phyloP scores from a whole-genome alignment of 257 asterid species.

The Vinca minor region DNA sequence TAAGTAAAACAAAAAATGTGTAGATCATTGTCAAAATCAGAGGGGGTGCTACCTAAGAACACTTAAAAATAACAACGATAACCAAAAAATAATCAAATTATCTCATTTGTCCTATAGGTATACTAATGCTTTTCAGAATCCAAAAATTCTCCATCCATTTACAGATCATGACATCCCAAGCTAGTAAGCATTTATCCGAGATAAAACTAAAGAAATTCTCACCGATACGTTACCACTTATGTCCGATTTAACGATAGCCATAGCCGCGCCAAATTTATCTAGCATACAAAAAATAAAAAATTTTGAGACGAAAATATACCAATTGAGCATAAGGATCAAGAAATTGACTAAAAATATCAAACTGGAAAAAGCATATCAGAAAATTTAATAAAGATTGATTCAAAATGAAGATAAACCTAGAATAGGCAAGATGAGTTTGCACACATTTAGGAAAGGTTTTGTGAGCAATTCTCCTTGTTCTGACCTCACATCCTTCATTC shows the following conservation, averaged over 20 bases:
- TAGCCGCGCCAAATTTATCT: constrained; percentile 84
- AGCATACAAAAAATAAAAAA: constrained; percentile 16
- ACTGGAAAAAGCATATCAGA: too few relatives aligned
- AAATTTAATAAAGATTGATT: too few relatives aligned
- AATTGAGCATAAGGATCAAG: background rate
- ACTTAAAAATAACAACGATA: background rate
- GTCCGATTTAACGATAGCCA: constrained; percentile 72
- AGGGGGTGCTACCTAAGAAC: background rate
- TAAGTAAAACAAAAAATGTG: background rate
- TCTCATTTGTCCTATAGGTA: too few relatives aligned
- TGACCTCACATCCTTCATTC: constrained; percentile 54
- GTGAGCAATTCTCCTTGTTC: constrained; percentile 63
- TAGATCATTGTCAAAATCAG: background rate
- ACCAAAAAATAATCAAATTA: background rate
- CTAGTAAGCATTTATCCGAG: background rate
- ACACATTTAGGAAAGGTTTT: constrained; percentile 67
- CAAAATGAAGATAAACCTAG: constrained; percentile 66
- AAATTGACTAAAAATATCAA: background rate
- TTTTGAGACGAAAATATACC: too few relatives aligned
- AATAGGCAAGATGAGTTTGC: constrained; percentile 74
- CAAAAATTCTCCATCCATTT: too few relatives aligned
- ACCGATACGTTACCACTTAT: constrained; percentile 67
- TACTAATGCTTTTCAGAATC: too few relatives aligned
- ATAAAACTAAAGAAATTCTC: constrained; percentile 24
- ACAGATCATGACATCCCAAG: too few relatives aligned